Percentiles rank a stretch among this genome's conserved stretches.
phyloP scores from a whole-genome alignment of 768 basidiomycete species.

The Thelephora ganbajun region DNA sequence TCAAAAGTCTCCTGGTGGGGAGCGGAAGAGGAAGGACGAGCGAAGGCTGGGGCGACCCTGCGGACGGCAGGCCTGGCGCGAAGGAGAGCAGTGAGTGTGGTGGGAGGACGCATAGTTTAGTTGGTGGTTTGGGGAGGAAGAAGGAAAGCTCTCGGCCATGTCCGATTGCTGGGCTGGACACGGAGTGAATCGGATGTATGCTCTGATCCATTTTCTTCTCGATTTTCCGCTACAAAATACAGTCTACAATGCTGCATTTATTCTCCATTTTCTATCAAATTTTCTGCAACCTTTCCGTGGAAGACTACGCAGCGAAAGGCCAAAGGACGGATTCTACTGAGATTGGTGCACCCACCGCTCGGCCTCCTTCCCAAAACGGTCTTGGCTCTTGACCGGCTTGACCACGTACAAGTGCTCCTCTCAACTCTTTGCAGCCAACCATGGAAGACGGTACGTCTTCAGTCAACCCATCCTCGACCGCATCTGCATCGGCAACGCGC shows the following conservation, averaged over 20 bases:
- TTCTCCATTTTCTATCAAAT: no score
- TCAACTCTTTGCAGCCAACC: slow-evolving; percentile 13
- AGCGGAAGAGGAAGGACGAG: slow-evolving; percentile 37
- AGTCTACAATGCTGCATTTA: no score
- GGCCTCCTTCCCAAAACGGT: slow-evolving; percentile 11
- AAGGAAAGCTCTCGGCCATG: slow-evolving; percentile 4
- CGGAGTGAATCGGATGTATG: neutral
- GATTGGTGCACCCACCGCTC: slow-evolving; percentile 3
- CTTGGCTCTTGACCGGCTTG: no score
- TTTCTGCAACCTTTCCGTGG: no score
- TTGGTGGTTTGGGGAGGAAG: slow-evolving; percentile 6
- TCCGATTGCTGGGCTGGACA: slow-evolving; percentile 2
- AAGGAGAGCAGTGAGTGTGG: slow-evolving; percentile 43
- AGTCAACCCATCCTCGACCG: slow-evolving; percentile 48
- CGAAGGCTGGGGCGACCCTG: slow-evolving; percentile 27
- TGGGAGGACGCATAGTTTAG: slow-evolving; percentile 4
- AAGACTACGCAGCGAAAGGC: no score
- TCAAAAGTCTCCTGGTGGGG: slow-evolving; percentile 90
- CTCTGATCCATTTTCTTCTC: no score
- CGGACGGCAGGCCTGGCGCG: slow-evolving; percentile 40
- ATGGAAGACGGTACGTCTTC: slow-evolving; percentile 72
- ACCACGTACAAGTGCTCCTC: no score
- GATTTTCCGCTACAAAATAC: no score
- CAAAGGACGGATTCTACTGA: no score
- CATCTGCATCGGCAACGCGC: slow-evolving; percentile 35